phyloP scores from a whole-genome alignment of 2,329 filamentous ascomycete genomes.

The Didymella glomerata region DNA sequence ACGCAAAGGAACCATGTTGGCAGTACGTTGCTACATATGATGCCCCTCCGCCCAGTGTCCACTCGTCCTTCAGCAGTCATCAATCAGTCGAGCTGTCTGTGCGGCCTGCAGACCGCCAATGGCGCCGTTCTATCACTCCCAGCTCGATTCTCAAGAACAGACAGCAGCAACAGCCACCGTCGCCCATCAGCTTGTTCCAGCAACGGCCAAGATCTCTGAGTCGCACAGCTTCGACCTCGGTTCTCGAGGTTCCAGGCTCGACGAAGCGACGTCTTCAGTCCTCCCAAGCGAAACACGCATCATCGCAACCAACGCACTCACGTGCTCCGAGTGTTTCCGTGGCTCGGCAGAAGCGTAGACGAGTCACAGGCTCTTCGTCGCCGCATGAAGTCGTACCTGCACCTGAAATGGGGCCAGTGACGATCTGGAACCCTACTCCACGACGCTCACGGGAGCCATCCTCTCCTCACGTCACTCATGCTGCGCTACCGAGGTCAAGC shows the following conservation, averaged over 20 bases:
- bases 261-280: constrained; percentile 45
- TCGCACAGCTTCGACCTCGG: constrained; percentile 43
- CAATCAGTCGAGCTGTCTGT: constrained; percentile 45
- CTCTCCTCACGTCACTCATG: constrained; percentile 51
- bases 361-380: constrained; percentile 45
- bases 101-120: constrained; percentile 47
- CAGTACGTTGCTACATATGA: constrained; percentile 71
- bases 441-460: constrained; percentile 56
- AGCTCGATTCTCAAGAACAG: constrained; percentile 45
- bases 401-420: constrained; percentile 35
- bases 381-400: constrained; percentile 28
- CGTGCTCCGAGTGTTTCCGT: constrained; percentile 49
- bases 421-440: constrained; percentile 51
- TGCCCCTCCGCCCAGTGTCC: constrained; percentile 57
- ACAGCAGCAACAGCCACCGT: constrained; percentile 43
- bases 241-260: constrained; percentile 34
- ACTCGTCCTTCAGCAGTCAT: constrained; percentile 56
- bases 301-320: constrained; percentile 38
- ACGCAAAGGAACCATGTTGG: constrained; percentile 73
- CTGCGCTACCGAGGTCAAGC: constrained; percentile 38
- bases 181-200: constrained; percentile 48
- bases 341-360: constrained; percentile 58
- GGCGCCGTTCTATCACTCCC: constrained; percentile 48
- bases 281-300: constrained; percentile 43
- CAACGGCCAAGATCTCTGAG: constrained; percentile 37